A percentile compares a stretch with the other conserved stretches of the same genome.
Conservation (phyloP, 139 green algal genomes). For the Gonium pectorale region DNA sequence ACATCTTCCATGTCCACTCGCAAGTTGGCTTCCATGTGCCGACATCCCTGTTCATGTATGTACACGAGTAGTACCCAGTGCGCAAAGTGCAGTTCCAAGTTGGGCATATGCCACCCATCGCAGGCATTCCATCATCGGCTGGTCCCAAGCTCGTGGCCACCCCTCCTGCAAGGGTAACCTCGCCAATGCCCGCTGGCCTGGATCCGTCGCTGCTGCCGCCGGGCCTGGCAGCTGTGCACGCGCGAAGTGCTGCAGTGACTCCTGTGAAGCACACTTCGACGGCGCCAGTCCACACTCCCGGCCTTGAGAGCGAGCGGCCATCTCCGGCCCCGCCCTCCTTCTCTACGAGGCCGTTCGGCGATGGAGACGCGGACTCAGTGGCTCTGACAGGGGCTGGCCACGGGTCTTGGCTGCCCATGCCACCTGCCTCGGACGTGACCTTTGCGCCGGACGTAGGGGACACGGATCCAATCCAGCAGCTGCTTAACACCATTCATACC, state of each 20-base stretch:
- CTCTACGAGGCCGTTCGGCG: no score
- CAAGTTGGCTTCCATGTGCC: no score
- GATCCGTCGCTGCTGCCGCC: slow-evolving; percentile 24
- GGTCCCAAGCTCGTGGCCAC: slow-evolving; percentile 2
- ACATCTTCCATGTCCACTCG: no score
- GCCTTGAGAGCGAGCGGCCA: slow-evolving; percentile 1
- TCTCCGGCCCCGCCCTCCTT: background rate
- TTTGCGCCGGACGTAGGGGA: background rate
- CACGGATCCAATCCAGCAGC: slow-evolving; percentile 21
- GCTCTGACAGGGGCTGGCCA: no score
- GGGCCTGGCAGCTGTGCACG: slow-evolving; percentile 16
- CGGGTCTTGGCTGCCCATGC: no score
- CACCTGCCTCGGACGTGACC: no score
- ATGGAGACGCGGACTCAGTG: no score
- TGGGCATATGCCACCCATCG: no score
- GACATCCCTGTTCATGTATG: no score
- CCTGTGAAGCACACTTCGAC: slow-evolving; percentile 9
- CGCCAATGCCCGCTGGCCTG: slow-evolving; percentile 11
- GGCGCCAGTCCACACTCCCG: background rate
- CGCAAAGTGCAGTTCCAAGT: no score
- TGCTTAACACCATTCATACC: slow-evolving; percentile 25
- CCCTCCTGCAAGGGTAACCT: background rate
- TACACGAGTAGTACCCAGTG: no score
- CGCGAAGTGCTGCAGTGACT: slow-evolving; percentile 11
- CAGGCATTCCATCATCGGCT: no score